Evolutionary conservation across 305 asterid genomes (phyloP).

Genomic region (Ilex paraguariensis): DNA sequence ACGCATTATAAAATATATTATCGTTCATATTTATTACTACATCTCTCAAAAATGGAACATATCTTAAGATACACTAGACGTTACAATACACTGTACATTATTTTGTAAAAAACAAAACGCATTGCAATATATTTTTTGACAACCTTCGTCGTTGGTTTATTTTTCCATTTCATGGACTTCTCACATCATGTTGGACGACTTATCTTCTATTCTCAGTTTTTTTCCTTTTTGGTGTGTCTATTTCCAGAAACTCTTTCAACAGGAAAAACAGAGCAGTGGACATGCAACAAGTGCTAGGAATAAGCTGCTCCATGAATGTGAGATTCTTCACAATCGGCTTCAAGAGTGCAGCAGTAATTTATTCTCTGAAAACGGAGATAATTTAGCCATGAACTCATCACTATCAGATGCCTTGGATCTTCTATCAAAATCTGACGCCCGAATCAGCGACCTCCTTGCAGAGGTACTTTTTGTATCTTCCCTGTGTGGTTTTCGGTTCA

Average conservation of each 20-base stretch:
- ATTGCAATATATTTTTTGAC: too few relatives aligned
- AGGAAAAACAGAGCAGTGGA: conserved; percentile 54
- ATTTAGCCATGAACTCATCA: conserved; percentile 27
- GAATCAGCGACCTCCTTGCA: conserved; percentile 58
- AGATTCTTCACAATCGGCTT: conserved; percentile 51
- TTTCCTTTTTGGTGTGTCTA: conserved; percentile 14
- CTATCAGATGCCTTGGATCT: conserved; percentile 42
- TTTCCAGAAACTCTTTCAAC: conserved; percentile 55
- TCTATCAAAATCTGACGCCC: conserved; percentile 53
- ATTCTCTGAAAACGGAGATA: conserved; percentile 35
- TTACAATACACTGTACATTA: too few relatives aligned
- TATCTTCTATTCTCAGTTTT: background rate
- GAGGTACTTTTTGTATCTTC: conserved; percentile 49
- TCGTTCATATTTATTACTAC: too few relatives aligned
- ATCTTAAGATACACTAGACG: too few relatives aligned
- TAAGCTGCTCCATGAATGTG: conserved; percentile 48
- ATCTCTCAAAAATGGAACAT: too few relatives aligned
- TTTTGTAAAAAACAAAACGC: too few relatives aligned
- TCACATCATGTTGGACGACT: too few relatives aligned
- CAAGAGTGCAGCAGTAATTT: conserved; percentile 53
- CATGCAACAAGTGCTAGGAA: conserved; percentile 38
- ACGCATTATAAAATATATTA: too few relatives aligned
- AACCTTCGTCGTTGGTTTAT: too few relatives aligned
- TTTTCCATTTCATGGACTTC: too few relatives aligned
- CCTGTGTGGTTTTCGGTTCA: background rate